phyloP scores from a whole-genome alignment of 1,139 yeast species.

The Lodderomyces jiufengensis region DNA sequence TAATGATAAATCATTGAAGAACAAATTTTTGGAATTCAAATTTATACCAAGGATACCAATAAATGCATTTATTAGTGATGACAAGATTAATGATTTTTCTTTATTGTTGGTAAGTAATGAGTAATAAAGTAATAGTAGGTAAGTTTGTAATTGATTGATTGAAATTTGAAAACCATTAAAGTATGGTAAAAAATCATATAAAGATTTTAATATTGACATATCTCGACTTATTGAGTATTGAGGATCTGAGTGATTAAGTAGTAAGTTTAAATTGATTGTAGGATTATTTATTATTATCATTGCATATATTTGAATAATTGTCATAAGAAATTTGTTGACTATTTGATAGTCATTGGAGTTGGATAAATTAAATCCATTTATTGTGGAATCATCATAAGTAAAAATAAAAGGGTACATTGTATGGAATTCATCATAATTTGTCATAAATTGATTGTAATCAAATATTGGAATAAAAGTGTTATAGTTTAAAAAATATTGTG shows the following conservation, averaged over 20 bases:
- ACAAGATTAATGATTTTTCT: constrained; percentile 42
- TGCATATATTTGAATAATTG: constrained; percentile 44
- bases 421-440: constrained; percentile 53
- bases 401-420: constrained; percentile 54
- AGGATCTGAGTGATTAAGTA: constrained; percentile 39
- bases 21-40: constrained; percentile 42
- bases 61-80: constrained; percentile 42
- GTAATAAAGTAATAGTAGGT: constrained; percentile 39
- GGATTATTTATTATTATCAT: constrained; percentile 49
- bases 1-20: constrained; percentile 44
- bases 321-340: constrained; percentile 50
- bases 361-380: constrained; percentile 48
- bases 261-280: constrained; percentile 38
- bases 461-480: constrained; percentile 60
- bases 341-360: constrained; percentile 44
- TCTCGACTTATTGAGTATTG: constrained; percentile 23
- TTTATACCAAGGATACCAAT: constrained; percentile 49
- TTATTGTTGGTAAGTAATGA: constrained; percentile 46
- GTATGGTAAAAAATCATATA: constrained; percentile 46
- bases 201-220: constrained; percentile 29
- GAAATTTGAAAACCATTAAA: constrained; percentile 45
- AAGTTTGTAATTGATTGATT: constrained; percentile 39
- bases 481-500: constrained; percentile 52
- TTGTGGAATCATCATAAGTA: constrained; percentile 49
- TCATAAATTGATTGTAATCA: constrained; percentile 56